phyloP scores from a whole-genome alignment of 345 rosid species.

The Salix viminalis region DNA sequence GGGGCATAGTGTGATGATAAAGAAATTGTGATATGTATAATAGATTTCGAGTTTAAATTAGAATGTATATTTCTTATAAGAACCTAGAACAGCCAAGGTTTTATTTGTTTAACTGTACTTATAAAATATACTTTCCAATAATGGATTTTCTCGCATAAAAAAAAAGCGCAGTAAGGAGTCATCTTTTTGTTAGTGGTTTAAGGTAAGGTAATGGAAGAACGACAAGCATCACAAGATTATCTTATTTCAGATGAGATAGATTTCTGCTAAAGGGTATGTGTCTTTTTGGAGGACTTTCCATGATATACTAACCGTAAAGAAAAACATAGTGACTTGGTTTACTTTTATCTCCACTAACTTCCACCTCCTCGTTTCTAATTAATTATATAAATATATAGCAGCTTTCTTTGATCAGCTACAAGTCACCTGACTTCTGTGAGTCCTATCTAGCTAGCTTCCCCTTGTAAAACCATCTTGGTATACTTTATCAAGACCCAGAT shows the following conservation, averaged over 20 bases:
- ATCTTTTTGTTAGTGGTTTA: background rate
- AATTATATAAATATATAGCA: constrained; percentile 16
- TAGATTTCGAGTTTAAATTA: too few species aligned
- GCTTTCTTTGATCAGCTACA: background rate
- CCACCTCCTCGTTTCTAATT: background rate
- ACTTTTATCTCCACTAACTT: constrained; percentile 11
- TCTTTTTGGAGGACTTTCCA: constrained; percentile 4
- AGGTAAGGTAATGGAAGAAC: background rate
- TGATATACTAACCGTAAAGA: background rate
- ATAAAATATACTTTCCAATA: accelerated
- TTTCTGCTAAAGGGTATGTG: background rate
- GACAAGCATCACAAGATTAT: background rate
- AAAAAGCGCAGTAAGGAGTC: background rate
- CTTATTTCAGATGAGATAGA: background rate
- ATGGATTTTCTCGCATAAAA: too few species aligned
- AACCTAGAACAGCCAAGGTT: accelerated
- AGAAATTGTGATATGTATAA: accelerated
- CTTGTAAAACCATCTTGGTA: background rate
- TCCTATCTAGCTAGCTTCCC: background rate
- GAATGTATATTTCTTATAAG: accelerated
- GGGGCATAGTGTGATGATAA: too few species aligned
- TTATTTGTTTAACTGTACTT: accelerated
- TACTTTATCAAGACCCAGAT: background rate
- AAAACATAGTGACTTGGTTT: constrained; percentile 15
- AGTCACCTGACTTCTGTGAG: background rate